Base-by-base conservation (phyloP, 176 grass and related monocot species). In the Eragrostis curvula region DNA sequence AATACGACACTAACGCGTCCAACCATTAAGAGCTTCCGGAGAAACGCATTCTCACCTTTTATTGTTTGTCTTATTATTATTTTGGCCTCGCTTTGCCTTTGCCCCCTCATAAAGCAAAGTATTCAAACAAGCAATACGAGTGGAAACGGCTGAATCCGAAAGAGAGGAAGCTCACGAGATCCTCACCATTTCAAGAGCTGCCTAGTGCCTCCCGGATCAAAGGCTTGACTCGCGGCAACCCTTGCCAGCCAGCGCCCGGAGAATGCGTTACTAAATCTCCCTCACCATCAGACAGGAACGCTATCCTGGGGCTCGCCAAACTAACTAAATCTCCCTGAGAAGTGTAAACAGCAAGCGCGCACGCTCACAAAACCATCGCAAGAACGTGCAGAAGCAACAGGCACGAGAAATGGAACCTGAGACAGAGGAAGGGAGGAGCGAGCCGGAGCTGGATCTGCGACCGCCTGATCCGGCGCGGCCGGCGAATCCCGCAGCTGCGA, bases 101-200 rank as follows among this genome's bases (percentile, higher is more conserved):
- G 23, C 39, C 39, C 32, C 7, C 55, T 83, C 36, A 24, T 39
- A 71, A 78, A 83, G 80, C 66, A 40, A 17, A 40, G 21, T 39
- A 45, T 66, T 57, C 55, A 66, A 68, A 21, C 11, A 11, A 66
- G 46, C 3, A 46, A 78, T 66, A 82, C 6, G 55, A 76, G 9
- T 5, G 2, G 61, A 60, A 42, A 28, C 62, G 13, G 45, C 24
- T 78, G 58, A 78, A 88, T 83, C 86, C 66, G 20, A 21, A 65
- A 48, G 56, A 78, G 41, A 36, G 21, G 57, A 36, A 51, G 74
- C 7, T 59, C 11, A 28, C 23, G 50, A 70, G 74, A 84, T 73
- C 49, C 75, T 88, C 81, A 88, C 86, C 86, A 68, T 88, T 88
- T 79, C 58, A 16, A 28, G 21, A 12, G 15, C 46, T 7, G 5